Conservation (phyloP, 345 rosid genomes). For the Raphanus sativus region DNA sequence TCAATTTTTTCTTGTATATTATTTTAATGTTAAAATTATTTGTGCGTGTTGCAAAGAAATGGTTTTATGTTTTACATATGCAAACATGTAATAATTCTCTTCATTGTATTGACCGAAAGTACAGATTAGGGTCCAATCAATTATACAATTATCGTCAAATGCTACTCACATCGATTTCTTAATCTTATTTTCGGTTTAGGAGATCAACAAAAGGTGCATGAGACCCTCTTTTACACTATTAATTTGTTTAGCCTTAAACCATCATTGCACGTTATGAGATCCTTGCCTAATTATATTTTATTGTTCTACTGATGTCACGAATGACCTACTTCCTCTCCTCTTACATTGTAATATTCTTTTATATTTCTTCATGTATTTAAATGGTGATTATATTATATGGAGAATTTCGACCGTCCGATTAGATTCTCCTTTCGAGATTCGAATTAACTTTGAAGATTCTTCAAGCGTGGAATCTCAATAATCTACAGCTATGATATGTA, state of each 20-base stretch:
- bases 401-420: conserved; percentile 24
- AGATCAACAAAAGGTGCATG: conserved; percentile 16
- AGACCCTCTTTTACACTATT: conserved; percentile 1
- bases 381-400: background rate
- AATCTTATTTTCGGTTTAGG: background rate
- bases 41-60: too few relatives aligned
- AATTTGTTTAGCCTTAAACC: conserved; percentile 13
- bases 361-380: too few relatives aligned
- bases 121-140: too few relatives aligned
- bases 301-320: conserved; percentile 31
- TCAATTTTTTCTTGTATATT: too few relatives aligned
- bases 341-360: conserved; percentile 15
- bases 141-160: too few relatives aligned
- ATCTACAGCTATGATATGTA: conserved; percentile 19
- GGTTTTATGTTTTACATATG: too few relatives aligned
- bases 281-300: background rate
- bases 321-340: conserved; percentile 19
- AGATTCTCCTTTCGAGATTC: conserved; percentile 31
- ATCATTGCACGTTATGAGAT: conserved; percentile 25
- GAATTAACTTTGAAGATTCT: conserved; percentile 32
- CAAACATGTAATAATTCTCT: too few relatives aligned
- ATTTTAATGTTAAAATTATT: too few relatives aligned
- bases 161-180: background rate
- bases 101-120: too few relatives aligned
- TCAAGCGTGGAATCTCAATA: conserved; percentile 37